phyloP scores from a whole-genome alignment of 257 asterid species.

The Voacanga thouarsii region DNA sequence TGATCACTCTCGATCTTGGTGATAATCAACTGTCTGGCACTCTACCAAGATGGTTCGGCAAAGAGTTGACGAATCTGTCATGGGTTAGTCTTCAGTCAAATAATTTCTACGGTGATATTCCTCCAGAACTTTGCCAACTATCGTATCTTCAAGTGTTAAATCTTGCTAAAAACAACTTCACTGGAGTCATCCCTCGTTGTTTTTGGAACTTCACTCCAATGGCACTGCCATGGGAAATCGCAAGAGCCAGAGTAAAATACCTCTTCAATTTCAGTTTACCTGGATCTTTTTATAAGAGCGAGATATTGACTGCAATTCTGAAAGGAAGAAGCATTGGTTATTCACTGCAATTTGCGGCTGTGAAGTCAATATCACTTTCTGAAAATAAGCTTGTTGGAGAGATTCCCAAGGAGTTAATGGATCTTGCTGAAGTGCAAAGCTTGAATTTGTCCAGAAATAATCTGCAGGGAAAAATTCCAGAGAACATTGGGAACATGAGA shows the following conservation, averaged over 20 bases:
- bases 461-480: conserved; percentile 27
- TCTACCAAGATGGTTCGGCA: too few species aligned
- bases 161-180: conserved; percentile 21
- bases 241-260: not conserved
- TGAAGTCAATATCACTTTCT: not conserved
- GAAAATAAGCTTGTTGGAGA: conserved; percentile 5
- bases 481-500: conserved; percentile 22
- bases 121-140: conserved; percentile 22
- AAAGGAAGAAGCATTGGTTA: conserved; percentile 8
- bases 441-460: conserved; percentile 26
- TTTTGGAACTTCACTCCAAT: conserved; percentile 20
- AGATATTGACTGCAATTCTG: not conserved
- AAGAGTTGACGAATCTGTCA: too few species aligned
- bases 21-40: not conserved
- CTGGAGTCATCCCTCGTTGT: conserved; percentile 29
- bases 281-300: too few species aligned
- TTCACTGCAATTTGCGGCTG: not conserved
- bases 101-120: conserved; percentile 18
- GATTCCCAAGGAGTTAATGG: conserved; percentile 9
- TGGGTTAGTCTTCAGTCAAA: conserved; percentile 18
- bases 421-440: not conserved
- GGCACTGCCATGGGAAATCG: not conserved
- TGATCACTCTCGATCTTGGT: not conserved
- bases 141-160: conserved; percentile 24
- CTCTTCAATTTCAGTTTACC: too few species aligned